A percentile compares a stretch with the other conserved stretches of the same genome.
Conservation (phyloP, 768 basidiomycete species). For the Pulveroboletus sp. region DNA sequence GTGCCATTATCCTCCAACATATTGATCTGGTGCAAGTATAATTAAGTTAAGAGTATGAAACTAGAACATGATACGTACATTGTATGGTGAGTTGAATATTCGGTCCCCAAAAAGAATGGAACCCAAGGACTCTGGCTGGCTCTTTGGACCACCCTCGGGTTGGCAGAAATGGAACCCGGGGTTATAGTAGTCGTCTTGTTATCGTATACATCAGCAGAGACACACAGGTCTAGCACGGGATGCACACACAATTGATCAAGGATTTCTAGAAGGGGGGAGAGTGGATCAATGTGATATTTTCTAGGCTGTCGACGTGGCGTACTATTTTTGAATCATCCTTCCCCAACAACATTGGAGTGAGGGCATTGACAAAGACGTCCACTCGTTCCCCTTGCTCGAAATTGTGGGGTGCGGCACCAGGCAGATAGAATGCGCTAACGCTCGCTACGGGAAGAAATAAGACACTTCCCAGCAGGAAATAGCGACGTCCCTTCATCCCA, state of each 20-base stretch:
- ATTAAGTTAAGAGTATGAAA: conserved; percentile 3
- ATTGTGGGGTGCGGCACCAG: conserved; percentile 85
- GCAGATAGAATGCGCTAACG: conserved; percentile 81
- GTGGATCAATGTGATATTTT: conserved; percentile 6
- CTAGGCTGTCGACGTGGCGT: conserved; percentile 24
- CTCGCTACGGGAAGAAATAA: conserved; percentile 17
- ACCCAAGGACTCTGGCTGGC: conserved; percentile 83
- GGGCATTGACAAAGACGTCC: conserved; percentile 79
- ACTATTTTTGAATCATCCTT: conserved; percentile 74
- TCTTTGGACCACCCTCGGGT: conserved; percentile 68
- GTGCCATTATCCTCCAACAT: conserved; percentile 77
- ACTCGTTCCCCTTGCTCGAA: conserved; percentile 74
- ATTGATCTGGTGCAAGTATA: conserved; percentile 51
- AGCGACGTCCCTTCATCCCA: conserved; percentile 20
- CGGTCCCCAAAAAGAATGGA: conserved; percentile 97
- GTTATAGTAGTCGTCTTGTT: conserved; percentile 89
- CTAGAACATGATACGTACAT: conserved; percentile 47
- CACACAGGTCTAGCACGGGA: not conserved
- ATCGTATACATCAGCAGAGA: conserved; percentile 5
- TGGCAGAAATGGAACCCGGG: conserved; percentile 82
- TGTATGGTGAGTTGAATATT: conserved; percentile 87
- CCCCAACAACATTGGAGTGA: conserved; percentile 80
- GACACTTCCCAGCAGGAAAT: conserved; percentile 13
- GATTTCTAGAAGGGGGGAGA: conserved; percentile 61
- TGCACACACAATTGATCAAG: conserved; percentile 71